Evolutionary conservation across 2,329 filamentous ascomycete species (phyloP), one percentile per base, ranked within the genome.

Genomic region (Amauroascus niger): DNA sequence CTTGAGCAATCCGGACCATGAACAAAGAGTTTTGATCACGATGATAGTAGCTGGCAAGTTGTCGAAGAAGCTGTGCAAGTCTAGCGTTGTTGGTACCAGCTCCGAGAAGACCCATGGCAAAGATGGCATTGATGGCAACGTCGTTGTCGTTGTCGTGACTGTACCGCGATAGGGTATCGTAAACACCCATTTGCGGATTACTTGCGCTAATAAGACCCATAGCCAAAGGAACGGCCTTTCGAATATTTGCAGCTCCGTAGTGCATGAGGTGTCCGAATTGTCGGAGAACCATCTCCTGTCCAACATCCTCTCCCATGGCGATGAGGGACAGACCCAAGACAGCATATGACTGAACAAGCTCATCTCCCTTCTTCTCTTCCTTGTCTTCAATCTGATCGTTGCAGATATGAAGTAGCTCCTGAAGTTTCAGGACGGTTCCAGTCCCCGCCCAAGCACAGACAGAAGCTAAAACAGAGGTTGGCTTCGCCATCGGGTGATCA

Each of bases 161-260:
- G 79, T 98, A 98, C 66, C 93, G 80, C 49, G 93, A 98, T 9
- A 98, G 77, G 0, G 93, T 98, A 70, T 98, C 93, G 75, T 98
- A 98, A 46, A 98, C 87, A 78, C 97, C 98, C 91, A 98, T 98
- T 70, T 98, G 94, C 9, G 93, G 93, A 74, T 98, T 98, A 74
- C 89, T 96, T 11, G 94, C 88, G 72, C 88, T 95, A 66, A 98
- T 85, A 52, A 98, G 79, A 64, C 90, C 94, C 88, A 98, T 94
- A 24, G 93, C 93, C 52, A 98, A 78, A 33, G 93, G 93, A 28
- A 98, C 93, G 18, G 90, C 91, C 67, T 93, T 93, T 58, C 93
- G 86, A 63, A 98, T 98, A 68, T 98, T 97, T 66, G 90, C 80
- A 70, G 96, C 91, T 59, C 94, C 93, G 65, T 98, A 98, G 74